Evolutionary conservation across 106 monocot genomes (phyloP).

Genomic region (Phalaenopsis equestris): DNA sequence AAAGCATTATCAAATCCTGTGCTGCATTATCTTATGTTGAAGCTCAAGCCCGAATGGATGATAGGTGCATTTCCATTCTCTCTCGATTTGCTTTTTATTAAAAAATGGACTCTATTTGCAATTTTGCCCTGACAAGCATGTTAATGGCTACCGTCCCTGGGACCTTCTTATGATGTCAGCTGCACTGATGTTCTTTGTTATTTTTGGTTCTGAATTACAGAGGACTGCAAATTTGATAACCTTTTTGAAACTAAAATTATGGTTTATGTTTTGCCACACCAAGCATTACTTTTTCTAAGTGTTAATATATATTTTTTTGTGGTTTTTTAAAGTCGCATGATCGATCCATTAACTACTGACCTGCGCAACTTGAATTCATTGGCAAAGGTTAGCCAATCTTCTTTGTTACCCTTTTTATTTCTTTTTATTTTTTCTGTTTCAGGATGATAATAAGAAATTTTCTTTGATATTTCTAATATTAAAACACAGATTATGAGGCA

Average conservation of each 20-base stretch:
- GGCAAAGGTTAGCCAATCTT: slow-evolving; percentile 67
- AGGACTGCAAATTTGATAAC: not conserved
- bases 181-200: not conserved
- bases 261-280: not conserved
- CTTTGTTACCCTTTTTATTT: not conserved
- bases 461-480: not conserved
- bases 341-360: slow-evolving; percentile 86
- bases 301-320: not conserved
- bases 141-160: not conserved
- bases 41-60: slow-evolving; percentile 99
- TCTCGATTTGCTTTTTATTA: not conserved
- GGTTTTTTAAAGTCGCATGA: slow-evolving; percentile 64
- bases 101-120: not conserved
- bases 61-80: slow-evolving; percentile 41
- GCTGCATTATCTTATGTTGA: slow-evolving; percentile 99
- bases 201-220: not conserved
- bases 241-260: not conserved
- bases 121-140: not conserved
- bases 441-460: not conserved
- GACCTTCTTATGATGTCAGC: not conserved
- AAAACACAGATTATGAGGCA: slow-evolving; percentile 71
- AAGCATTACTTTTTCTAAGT: not conserved
- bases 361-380: slow-evolving; percentile 87
- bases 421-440: not conserved
- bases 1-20: slow-evolving; percentile 94